A percentile compares a stretch with the other conserved stretches of the same genome.
Evolutionary conservation across 192 early-diverging fungal genomes (phyloP).

Genomic region (Linnemannia schmuckeri): DNA sequence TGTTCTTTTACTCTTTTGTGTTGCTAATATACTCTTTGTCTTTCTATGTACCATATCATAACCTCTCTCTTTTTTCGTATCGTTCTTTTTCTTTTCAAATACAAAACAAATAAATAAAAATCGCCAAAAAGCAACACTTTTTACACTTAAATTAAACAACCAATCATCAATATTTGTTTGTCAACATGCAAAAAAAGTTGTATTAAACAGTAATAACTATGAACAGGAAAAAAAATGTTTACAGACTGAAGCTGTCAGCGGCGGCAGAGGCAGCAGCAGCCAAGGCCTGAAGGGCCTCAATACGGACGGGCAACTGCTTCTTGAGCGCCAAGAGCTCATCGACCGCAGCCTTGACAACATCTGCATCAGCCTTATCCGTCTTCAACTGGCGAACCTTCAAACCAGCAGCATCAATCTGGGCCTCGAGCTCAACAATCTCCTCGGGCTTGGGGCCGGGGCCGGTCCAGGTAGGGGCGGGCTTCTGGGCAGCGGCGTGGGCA

Average conservation of each 20-base stretch:
- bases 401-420: constrained; percentile 39
- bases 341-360: constrained; percentile 33
- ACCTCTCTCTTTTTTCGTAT: background rate
- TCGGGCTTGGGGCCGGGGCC: constrained; percentile 39
- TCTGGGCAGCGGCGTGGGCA: constrained; percentile 39
- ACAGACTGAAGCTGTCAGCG: constrained; percentile 26
- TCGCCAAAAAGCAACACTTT: background rate
- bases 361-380: constrained; percentile 43
- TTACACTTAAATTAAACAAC: no score
- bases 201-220: background rate
- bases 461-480: constrained; percentile 40
- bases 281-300: constrained; percentile 39
- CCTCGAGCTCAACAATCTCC: constrained; percentile 53
- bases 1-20: constrained; percentile 1
- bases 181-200: background rate
- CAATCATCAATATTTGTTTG: background rate
- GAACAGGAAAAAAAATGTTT: background rate
- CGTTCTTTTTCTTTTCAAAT: background rate
- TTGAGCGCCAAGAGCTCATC: constrained; percentile 45
- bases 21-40: background rate
- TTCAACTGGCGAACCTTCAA: constrained; percentile 47
- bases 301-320: constrained; percentile 45
- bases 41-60: background rate
- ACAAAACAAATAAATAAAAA: background rate
- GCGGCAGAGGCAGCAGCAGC: constrained; percentile 39